A percentile compares a stretch with the other conserved stretches of the same genome.
Conservation (phyloP, 2,329 filamentous ascomycete genomes). For the Neopestalotiopsis sp. region DNA sequence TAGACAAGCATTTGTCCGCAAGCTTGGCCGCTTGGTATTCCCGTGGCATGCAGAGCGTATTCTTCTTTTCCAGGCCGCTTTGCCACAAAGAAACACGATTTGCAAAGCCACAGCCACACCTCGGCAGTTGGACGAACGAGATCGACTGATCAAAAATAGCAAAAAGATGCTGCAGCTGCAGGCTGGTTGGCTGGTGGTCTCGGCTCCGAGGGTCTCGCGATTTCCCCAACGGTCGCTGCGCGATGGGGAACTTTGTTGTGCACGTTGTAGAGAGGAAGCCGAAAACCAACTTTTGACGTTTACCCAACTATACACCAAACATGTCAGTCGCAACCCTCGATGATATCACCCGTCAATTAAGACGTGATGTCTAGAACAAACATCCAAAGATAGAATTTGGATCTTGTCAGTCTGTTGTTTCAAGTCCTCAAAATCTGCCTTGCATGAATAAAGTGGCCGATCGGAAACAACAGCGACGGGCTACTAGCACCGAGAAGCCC, state of each 20-base stretch:
- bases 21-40: neutral
- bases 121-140: slow-evolving; percentile 10
- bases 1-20: neutral
- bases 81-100: neutral
- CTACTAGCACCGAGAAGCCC: neutral
- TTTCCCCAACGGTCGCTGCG: neutral
- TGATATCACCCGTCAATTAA: slow-evolving; percentile 9
- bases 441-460: slow-evolving; percentile 12
- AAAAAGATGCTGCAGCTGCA: neutral
- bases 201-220: neutral
- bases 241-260: neutral
- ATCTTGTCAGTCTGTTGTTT: slow-evolving; percentile 15
- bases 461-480: slow-evolving; percentile 5
- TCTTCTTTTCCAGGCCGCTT: neutral
- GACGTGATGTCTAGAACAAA: neutral
- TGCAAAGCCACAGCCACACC: slow-evolving; percentile 3
- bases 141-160: neutral
- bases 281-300: neutral
- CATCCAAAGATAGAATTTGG: neutral
- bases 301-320: neutral
- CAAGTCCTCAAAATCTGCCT: slow-evolving; percentile 12
- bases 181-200: neutral
- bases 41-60: neutral
- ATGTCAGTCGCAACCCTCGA: neutral
- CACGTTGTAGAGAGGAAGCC: neutral